These are phyloP conservation scores for Yamadazyma spencermartinsiae DNA, from an alignment of 1,139 yeast species.

Conservation along the genomic window DNA sequence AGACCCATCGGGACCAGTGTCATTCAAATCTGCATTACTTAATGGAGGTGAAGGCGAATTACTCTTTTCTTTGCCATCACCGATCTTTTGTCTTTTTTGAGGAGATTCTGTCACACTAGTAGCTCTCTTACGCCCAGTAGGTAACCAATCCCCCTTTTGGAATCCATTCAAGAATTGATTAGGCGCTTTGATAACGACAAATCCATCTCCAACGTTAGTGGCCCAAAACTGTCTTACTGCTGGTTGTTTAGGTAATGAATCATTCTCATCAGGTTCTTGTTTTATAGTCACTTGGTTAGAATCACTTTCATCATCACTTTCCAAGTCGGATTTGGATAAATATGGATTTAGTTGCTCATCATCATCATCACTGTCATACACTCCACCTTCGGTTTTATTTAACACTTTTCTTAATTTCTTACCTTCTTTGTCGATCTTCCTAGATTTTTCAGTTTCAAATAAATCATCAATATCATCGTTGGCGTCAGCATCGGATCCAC, in stretches of 20 bases:
- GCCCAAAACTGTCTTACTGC: slow-evolving; percentile 41
- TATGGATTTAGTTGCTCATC: slow-evolving; percentile 79
- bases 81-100: slow-evolving; percentile 33
- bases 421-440: slow-evolving; percentile 90
- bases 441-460: slow-evolving; percentile 59
- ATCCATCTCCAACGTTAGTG: slow-evolving; percentile 58
- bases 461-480: slow-evolving; percentile 59
- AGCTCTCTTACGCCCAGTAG: slow-evolving; percentile 50
- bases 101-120: slow-evolving; percentile 26
- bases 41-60: slow-evolving; percentile 18
- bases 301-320: slow-evolving; percentile 52
- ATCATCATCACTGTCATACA: slow-evolving; percentile 77
- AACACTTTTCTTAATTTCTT: slow-evolving; percentile 80
- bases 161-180: slow-evolving; percentile 61
- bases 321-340: slow-evolving; percentile 70
- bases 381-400: slow-evolving; percentile 84
- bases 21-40: slow-evolving; percentile 27
- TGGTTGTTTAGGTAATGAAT: slow-evolving; percentile 18
- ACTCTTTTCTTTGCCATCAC: slow-evolving; percentile 11
- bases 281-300: slow-evolving; percentile 35
- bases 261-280: slow-evolving; percentile 42
- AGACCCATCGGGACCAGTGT: slow-evolving; percentile 42
- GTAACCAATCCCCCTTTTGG: slow-evolving; percentile 85
- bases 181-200: slow-evolving; percentile 67
- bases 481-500: slow-evolving; percentile 57